These are phyloP conservation scores for Solanum lycopersicoides DNA, from an alignment of 257 asterid species.

Conservation along the genomic window DNA sequence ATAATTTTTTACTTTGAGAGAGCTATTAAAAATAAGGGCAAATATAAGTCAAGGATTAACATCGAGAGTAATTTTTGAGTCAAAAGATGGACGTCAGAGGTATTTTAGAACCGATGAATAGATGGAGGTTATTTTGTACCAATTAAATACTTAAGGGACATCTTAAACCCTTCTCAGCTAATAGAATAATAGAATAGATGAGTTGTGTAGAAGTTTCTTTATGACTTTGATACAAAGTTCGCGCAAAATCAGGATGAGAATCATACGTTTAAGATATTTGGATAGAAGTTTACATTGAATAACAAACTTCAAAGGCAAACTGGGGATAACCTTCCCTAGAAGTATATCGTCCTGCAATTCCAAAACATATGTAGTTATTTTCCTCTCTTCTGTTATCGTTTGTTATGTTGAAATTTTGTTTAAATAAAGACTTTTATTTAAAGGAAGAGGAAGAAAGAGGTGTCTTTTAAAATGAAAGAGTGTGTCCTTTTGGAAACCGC, in stretches of 20 bases:
- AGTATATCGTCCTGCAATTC: neutral
- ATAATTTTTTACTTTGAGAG: too few species aligned
- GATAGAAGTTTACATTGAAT: neutral
- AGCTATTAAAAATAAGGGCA: too few species aligned
- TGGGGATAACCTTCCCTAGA: neutral
- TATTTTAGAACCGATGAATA: too few species aligned
- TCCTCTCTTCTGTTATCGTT: too few species aligned
- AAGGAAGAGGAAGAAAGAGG: neutral
- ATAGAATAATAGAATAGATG: neutral
- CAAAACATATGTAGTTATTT: neutral
- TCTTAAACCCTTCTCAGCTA: too few species aligned
- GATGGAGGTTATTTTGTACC: too few species aligned
- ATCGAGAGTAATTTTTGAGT: too few species aligned
- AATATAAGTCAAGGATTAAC: too few species aligned
- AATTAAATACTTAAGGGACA: too few species aligned
- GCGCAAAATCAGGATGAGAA: neutral
- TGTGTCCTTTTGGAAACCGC: neutral
- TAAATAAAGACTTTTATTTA: too few species aligned
- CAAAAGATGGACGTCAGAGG: fast-evolving
- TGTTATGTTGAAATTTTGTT: neutral
- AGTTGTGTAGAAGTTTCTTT: neutral
- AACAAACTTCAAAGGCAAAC: neutral
- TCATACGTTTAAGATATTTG: neutral
- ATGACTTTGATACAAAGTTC: neutral
- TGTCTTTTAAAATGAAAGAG: neutral